Evolutionary conservation across 495 filamentous ascomycete genomes (phyloP), one percentile per base, ranked within the genome.

Genomic region (Jackrogersella multiformis): DNA sequence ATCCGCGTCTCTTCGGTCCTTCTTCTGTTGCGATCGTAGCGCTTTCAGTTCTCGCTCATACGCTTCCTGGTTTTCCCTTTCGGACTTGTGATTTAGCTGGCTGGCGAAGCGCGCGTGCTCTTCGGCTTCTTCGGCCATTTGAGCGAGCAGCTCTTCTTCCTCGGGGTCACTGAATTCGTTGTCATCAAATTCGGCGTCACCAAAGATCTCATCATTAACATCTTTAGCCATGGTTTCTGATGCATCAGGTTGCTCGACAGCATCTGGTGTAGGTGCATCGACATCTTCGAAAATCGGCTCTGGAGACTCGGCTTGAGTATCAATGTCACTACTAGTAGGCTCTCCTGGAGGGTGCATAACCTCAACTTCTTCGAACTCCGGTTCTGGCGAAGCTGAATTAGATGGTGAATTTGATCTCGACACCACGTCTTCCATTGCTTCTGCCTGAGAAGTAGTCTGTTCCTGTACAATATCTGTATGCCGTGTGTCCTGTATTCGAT

Each of bases 61-160:
- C 16, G 92, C 88, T 28, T 88, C 87, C 13, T 86, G 82, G 67
- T 87, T 90, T 70, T 93, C 84, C 7, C 71, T 73, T 16, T 81
- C 69, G 4, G 86, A 83, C 45, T 87, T 88, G 62, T 90, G 84
- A 73, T 95, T 97, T 24, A 98, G 81, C 13, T 89, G 87, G 44
- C 90, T 92, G 4, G 95, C 92, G 72, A 99, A 98, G 6, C 93
- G 87, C 6, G 89, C 92, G 72, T 99, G 94, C 62, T 97, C 95
- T 79, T 97, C 91, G 2, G 88, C 89, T 81, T 98, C 95, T 6
- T 88, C 86, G 8, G 92, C 92, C 64, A 99, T 86, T 64, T 94
- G 92, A 21, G 84, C 85, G 38, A 98, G 80, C 4, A 98, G 82
- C 49, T 95, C 93, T 75, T 93, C 92, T 62, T 98, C 94, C 78